These are phyloP conservation scores for Suhomyces bolitotheri DNA, from an alignment of 1,139 yeast species.

Conservation along the genomic window DNA sequence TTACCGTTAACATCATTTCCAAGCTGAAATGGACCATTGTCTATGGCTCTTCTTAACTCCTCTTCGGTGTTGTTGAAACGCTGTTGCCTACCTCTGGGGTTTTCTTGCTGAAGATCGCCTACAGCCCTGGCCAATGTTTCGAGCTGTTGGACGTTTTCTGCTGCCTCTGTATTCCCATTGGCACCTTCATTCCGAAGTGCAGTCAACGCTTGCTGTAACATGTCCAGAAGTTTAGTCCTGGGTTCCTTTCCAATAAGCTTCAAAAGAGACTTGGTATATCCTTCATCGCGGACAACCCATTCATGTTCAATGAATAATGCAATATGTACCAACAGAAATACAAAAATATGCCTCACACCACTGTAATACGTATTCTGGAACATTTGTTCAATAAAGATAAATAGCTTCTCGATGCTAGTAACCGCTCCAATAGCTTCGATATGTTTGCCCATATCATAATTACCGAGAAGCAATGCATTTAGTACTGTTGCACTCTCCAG, in stretches of 20 bases:
- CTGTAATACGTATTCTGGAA: constrained; percentile 39
- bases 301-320: constrained; percentile 63
- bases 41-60: constrained; percentile 23
- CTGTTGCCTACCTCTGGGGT: background rate
- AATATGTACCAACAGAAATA: constrained; percentile 43
- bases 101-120: constrained; percentile 29
- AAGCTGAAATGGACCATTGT: constrained; percentile 6
- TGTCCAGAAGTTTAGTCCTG: constrained; percentile 34
- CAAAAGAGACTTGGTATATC: constrained; percentile 55
- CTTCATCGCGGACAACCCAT: constrained; percentile 71
- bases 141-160: constrained; percentile 25
- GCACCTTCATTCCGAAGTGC: constrained; percentile 28
- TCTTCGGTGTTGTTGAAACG: constrained; percentile 17
- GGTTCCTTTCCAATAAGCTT: constrained; percentile 61
- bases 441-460: constrained; percentile 20
- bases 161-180: constrained; percentile 24
- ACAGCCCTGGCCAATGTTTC: constrained; percentile 35
- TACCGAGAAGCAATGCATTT: constrained; percentile 53
- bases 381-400: constrained; percentile 15
- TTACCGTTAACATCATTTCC: background rate
- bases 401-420: constrained; percentile 1
- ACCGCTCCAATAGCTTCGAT: constrained; percentile 1
- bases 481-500: constrained; percentile 32
- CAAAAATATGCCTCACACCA: constrained; percentile 41
- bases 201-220: constrained; percentile 19